Conservation (phyloP, 2,329 filamentous ascomycete species). For the Immersiporthe knoxdaviesiana region DNA sequence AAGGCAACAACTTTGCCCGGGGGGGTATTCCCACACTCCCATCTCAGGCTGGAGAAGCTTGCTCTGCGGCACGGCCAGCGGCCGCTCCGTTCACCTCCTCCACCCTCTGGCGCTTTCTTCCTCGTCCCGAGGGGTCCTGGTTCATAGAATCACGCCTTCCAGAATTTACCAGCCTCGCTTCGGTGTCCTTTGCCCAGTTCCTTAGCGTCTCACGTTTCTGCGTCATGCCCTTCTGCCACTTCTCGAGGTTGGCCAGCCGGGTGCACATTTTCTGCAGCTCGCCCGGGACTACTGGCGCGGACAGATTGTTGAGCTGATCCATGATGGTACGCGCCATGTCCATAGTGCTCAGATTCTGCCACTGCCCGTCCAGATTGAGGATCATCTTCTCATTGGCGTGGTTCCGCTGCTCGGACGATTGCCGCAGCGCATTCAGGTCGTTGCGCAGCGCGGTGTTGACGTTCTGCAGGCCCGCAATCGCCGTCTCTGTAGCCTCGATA, state of each 20-base stretch:
- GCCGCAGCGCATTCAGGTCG: neutral
- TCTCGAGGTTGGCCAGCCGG: conserved; percentile 20
- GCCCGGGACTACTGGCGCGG: neutral
- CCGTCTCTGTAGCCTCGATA: neutral
- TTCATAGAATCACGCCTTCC: conserved; percentile 2
- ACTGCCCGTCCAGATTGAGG: conserved; percentile 22
- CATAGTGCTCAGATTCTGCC: conserved; percentile 22
- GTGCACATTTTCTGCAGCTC: conserved; percentile 24
- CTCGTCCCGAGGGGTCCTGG: neutral
- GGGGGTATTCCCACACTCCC: neutral
- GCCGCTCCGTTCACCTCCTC: conserved; percentile 15
- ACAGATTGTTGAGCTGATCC: conserved; percentile 23
- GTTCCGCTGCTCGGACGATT: neutral
- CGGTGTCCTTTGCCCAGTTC: neutral
- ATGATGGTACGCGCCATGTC: conserved; percentile 23
- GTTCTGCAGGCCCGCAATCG: neutral
- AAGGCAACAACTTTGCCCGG: neutral
- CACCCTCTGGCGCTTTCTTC: conserved; percentile 18
- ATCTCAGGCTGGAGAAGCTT: neutral
- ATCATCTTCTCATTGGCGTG: conserved; percentile 22
- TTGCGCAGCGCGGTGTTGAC: neutral
- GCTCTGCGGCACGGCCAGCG: conserved; percentile 6
- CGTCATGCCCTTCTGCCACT: neutral
- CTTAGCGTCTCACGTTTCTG: conserved; percentile 1
- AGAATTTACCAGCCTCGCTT: neutral